A percentile compares a stretch with the other conserved stretches of the same genome.
These are phyloP conservation scores for Hypoxylon sp. DNA, from an alignment of 2,329 filamentous ascomycete species.

Conservation along the genomic window DNA sequence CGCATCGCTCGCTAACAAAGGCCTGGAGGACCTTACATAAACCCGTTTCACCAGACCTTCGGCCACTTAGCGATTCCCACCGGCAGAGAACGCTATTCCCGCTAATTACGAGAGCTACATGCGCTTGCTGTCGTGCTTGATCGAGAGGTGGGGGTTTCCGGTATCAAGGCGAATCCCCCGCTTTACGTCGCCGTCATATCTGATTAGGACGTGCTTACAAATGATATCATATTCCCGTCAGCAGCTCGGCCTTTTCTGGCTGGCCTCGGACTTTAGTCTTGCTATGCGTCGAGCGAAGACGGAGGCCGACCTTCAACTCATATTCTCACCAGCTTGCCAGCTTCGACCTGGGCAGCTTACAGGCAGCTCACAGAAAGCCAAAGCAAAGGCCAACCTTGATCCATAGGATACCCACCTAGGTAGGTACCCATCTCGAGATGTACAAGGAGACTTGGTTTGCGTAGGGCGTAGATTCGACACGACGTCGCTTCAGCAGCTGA, in stretches of 20 bases:
- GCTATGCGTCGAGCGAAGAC: constrained; percentile 14
- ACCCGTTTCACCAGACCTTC: constrained; percentile 25
- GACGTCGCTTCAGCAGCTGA: background rate
- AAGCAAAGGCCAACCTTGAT: background rate
- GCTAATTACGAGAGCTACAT: constrained; percentile 9
- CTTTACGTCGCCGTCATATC: constrained; percentile 40
- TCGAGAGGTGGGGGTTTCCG: background rate
- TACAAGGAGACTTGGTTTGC: background rate
- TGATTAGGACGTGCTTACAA: constrained; percentile 39
- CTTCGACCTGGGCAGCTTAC: background rate
- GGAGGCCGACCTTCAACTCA: constrained; percentile 10
- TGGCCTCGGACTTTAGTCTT: constrained; percentile 27
- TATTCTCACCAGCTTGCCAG: background rate
- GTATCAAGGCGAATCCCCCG: constrained; percentile 31
- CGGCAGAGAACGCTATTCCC: constrained; percentile 17
- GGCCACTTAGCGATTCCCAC: background rate
- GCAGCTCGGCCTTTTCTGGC: constrained; percentile 26
- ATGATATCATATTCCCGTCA: constrained; percentile 41
- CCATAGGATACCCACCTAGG: no score
- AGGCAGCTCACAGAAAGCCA: background rate
- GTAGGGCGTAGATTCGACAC: background rate
- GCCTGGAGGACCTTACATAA: constrained; percentile 25
- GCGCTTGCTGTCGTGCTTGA: background rate
- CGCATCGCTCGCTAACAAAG: background rate
- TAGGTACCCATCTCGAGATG: no score